Evolutionary conservation across 441 rosid species (phyloP), one percentile per base, ranked within the genome.

Genomic region (Macaranga tanarius): DNA sequence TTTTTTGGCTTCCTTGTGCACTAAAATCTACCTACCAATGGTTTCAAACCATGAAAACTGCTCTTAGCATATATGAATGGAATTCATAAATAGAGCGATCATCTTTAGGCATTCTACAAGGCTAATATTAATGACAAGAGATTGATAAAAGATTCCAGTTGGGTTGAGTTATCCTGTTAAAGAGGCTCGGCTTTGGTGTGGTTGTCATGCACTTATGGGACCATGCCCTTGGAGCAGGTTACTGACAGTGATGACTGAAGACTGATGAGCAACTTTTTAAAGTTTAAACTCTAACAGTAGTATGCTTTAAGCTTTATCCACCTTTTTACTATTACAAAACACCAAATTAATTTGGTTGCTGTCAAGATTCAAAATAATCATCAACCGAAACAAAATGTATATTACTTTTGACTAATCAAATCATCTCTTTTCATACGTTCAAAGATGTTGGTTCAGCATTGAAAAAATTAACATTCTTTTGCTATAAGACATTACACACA

Each of bases 391-490:
- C 26, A 47, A 70, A 57, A 54, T 23, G 7, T 72, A 52, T 42
- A 59, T 57, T 45, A 22, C 44, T 25, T 25, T 56, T 31, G 22
- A 73, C 3, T 44, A 63, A 42, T n/a, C 48, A 69, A 55, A 62
- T 12, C 20, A 45, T 48, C 48, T 45, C 69, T 59, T 60, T 52
- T 69, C 73, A 64, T 61, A 55, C 75, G 65, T 56, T 26, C 56
- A 45, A 42, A 38, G 70, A 63, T 64, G 19, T 60, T 74, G 58
- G 68, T 54, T 54, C 47, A 7, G 20, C 13, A 19, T 19, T 1
- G 56, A 56, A 65, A 71, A 60, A 74, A 60, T 38, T 22, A 67
- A 58, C 67, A 34, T 20, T 52, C 58, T 66, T 80, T 76, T 25
- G 38, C 45, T 5, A 25, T 4, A 45, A 26, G 22, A 42, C 48